These are phyloP conservation scores for Aspergillus proliferans DNA, from an alignment of 2,329 filamentous ascomycete species.

Conservation along the genomic window DNA sequence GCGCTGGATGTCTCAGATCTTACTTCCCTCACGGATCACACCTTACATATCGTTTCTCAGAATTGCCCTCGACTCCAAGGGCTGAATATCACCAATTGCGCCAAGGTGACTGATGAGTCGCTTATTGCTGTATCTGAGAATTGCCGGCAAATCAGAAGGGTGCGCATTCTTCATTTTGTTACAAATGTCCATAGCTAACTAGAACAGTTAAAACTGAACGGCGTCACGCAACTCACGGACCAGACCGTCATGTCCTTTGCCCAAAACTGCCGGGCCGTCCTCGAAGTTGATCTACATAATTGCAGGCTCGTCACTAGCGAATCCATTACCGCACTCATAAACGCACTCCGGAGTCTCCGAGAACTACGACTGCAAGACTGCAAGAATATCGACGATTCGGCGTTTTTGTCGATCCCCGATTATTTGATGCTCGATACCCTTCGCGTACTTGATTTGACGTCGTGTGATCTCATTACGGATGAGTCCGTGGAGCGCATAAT, in stretches of 20 bases:
- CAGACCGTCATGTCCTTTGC: constrained; percentile 79
- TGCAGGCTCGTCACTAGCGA: constrained; percentile 75
- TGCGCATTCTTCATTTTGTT: constrained; percentile 39
- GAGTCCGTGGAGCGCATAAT: constrained; percentile 85
- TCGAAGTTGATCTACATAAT: constrained; percentile 92
- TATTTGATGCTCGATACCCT: constrained; percentile 73
- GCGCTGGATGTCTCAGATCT: constrained; percentile 86
- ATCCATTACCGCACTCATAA: constrained; percentile 74
- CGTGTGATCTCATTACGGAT: constrained; percentile 77
- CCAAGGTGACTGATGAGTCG: constrained; percentile 77
- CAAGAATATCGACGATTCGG: constrained; percentile 74
- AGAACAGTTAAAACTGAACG: constrained; percentile 80
- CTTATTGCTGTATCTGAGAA: constrained; percentile 72
- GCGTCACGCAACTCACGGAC: constrained; percentile 79
- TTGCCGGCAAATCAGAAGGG: constrained; percentile 81
- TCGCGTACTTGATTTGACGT: constrained; percentile 88
- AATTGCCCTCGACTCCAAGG: constrained; percentile 84
- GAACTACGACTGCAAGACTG: constrained; percentile 85
- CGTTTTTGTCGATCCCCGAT: constrained; percentile 71
- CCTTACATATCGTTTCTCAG: constrained; percentile 68
- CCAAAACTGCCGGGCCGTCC: constrained; percentile 78
- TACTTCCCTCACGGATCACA: constrained; percentile 71
- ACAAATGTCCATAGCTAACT: constrained; percentile 26
- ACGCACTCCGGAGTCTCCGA: constrained; percentile 73
- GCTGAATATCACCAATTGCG: constrained; percentile 84